Conservation (phyloP, 352 stramenopile genomes). For the Saprolegnia diclina region DNA sequence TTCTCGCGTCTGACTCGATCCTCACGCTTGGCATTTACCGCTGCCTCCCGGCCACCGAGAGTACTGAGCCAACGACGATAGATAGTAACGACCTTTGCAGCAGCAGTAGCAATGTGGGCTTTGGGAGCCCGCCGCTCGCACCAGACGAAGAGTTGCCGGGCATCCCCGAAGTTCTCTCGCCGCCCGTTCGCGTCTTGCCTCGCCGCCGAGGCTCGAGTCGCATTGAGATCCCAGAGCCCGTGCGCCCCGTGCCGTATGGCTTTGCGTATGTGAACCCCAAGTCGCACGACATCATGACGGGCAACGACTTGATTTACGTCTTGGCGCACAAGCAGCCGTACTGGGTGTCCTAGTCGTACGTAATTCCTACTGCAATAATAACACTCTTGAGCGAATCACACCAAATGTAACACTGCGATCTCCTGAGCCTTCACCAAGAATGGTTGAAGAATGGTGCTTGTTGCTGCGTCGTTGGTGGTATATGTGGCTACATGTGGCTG, state of each 20-base stretch:
- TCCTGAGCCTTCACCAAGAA: too few species aligned
- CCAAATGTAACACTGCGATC: neutral
- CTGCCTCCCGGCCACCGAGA: conserved; percentile 42
- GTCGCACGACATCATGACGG: conserved; percentile 61
- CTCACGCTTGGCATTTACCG: conserved; percentile 72
- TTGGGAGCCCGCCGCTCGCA: neutral
- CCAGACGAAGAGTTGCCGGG: conserved; percentile 18
- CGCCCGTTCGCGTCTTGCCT: neutral
- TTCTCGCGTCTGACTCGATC: conserved; percentile 77
- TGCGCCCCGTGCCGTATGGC: conserved; percentile 69
- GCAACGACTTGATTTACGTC: conserved; percentile 81
- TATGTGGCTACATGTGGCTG: too few species aligned
- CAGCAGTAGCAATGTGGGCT: neutral
- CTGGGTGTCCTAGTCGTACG: conserved; percentile 1
- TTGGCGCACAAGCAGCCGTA: conserved; percentile 73
- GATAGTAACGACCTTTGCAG: too few species aligned
- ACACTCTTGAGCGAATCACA: too few species aligned
- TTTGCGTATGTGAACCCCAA: conserved; percentile 83
- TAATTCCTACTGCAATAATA: too few species aligned
- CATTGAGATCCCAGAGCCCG: conserved; percentile 51
- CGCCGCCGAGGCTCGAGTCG: conserved; percentile 22
- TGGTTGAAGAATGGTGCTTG: too few species aligned
- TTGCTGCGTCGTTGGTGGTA: too few species aligned
- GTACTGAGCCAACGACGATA: neutral
- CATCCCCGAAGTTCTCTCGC: neutral